Evolutionary conservation across 163 green algal species (phyloP).

Genomic region (Prototheca cutis): DNA sequence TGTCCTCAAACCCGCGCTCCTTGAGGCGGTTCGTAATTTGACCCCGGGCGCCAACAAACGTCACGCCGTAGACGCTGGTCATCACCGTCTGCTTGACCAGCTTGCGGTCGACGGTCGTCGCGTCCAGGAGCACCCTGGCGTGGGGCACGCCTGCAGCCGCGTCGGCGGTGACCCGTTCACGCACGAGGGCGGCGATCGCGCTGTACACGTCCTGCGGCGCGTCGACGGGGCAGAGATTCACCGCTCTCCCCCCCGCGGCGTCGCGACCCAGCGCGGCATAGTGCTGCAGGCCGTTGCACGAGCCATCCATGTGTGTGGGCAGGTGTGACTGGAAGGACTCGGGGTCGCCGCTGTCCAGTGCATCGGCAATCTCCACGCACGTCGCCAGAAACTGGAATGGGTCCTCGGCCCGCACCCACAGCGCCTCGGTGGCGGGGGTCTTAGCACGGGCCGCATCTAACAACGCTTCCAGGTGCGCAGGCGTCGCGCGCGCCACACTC

Average conservation of each 20-base stretch:
- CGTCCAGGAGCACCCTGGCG: constrained; percentile 7
- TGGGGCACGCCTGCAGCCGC: constrained; percentile 27
- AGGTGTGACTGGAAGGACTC: constrained; percentile 53
- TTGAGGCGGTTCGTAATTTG: constrained; percentile 77
- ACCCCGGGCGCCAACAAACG: constrained; percentile 63
- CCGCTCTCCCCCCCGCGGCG: constrained; percentile 47
- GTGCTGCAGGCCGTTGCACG: constrained; percentile 98
- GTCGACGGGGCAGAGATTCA: constrained; percentile 74
- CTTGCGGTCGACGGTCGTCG: constrained; percentile 31
- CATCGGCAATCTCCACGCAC: constrained; percentile 74
- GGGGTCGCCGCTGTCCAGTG: constrained; percentile 45
- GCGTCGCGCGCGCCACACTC: not conserved
- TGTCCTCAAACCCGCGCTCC: constrained; percentile 66
- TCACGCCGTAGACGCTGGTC: constrained; percentile 98
- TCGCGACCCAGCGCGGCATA: constrained; percentile 89
- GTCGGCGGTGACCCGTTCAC: constrained; percentile 41
- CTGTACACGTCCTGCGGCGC: constrained; percentile 69
- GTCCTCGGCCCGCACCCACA: constrained; percentile 78
- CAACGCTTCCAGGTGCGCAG: not conserved
- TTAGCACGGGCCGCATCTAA: not conserved
- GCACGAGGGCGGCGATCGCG: constrained; percentile 54
- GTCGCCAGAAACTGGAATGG: constrained; percentile 86
- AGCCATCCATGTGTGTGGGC: constrained; percentile 90
- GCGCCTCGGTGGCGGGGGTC: constrained; percentile 25
- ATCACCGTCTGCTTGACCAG: constrained; percentile 93